phyloP scores from a whole-genome alignment of 441 rosid genomes.

The Populus trichocarpa region DNA sequence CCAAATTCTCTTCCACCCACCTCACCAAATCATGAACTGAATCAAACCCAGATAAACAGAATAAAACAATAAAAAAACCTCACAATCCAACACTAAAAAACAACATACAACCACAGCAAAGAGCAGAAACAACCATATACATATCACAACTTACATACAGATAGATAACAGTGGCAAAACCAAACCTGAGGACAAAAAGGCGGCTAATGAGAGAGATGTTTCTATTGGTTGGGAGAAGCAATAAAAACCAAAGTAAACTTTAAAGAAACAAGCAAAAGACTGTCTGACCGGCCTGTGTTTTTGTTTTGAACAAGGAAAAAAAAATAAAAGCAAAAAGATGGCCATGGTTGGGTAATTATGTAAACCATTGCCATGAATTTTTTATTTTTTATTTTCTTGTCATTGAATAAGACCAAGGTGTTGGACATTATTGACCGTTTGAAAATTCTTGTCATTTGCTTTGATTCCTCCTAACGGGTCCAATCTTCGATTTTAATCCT shows the following conservation, averaged over 20 bases:
- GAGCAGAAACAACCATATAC: neutral
- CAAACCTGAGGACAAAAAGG: slow-evolving; percentile 7
- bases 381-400: neutral
- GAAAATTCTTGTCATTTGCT: neutral
- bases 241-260: neutral
- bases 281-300: neutral
- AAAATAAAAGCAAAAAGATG: neutral
- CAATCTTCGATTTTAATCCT: too few relatives aligned
- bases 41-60: slow-evolving; percentile 14
- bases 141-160: neutral
- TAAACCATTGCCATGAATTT: neutral
- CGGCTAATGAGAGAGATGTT: neutral
- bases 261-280: neutral
- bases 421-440: slow-evolving; percentile 12
- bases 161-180: neutral
- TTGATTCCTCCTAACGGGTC: neutral
- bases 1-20: slow-evolving; percentile 16
- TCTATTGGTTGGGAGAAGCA: neutral
- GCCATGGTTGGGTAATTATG: neutral
- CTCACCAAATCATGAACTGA: slow-evolving; percentile 20
- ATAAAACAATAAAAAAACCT: neutral
- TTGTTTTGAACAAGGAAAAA: neutral
- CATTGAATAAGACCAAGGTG: neutral
- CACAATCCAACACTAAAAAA: neutral
- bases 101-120: neutral